Conservation (phyloP, 2,329 filamentous ascomycete genomes). For the Diplodia seriata region DNA sequence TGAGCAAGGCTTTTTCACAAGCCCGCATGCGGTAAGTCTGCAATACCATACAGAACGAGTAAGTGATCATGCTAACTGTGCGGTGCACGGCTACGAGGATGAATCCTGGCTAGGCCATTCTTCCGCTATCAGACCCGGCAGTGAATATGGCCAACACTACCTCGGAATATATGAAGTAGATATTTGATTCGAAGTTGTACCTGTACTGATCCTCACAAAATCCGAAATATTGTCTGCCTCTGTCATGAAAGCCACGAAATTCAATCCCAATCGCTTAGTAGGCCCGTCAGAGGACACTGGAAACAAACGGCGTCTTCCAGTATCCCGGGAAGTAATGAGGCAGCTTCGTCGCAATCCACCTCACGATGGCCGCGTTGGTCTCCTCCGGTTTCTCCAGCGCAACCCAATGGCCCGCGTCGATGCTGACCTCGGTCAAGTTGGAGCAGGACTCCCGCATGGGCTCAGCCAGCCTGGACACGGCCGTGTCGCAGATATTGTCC, state of each 20-base stretch:
- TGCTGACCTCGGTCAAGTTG: slow-evolving; percentile 54
- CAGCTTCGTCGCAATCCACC: slow-evolving; percentile 37
- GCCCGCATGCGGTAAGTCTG: neutral
- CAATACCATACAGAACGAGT: neutral
- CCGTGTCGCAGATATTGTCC: slow-evolving; percentile 50
- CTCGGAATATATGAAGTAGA: neutral
- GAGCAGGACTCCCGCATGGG: slow-evolving; percentile 17
- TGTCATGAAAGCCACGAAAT: neutral
- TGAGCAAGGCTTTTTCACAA: neutral
- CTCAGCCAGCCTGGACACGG: slow-evolving; percentile 42
- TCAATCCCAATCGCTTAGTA: neutral
- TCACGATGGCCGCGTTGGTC: slow-evolving; percentile 38
- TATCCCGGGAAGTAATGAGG: slow-evolving; percentile 7
- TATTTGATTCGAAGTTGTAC: neutral
- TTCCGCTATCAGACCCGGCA: neutral
- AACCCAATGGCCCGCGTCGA: slow-evolving; percentile 48
- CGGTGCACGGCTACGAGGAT: neutral
- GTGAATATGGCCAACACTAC: neutral
- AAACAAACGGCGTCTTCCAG: slow-evolving; percentile 13
- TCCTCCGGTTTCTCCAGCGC: slow-evolving; percentile 41
- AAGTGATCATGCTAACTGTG: neutral
- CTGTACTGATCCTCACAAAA: neutral
- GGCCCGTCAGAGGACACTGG: neutral
- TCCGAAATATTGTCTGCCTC: neutral
- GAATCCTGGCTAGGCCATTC: neutral